phyloP scores from a whole-genome alignment of 176 grass and related monocot genomes.

The Saccharum officinarum region DNA sequence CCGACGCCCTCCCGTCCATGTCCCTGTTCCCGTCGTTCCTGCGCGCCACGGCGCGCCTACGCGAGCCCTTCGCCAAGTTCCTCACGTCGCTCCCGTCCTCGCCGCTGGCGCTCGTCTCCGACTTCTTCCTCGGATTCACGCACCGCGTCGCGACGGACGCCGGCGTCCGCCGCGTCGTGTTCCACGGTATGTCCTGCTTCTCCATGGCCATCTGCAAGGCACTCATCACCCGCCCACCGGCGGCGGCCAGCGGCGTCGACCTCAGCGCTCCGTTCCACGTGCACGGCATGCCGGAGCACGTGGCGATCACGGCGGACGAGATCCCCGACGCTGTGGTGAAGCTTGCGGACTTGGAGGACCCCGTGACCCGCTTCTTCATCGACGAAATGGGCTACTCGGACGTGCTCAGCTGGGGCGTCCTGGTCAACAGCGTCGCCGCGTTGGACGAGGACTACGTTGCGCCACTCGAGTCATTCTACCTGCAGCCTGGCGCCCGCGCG shows the following conservation, averaged over 20 bases:
- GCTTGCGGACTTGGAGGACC: slow-evolving; percentile 30
- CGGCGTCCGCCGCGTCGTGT: slow-evolving; percentile 49
- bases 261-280: slow-evolving; percentile 28
- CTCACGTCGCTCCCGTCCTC: slow-evolving; percentile 33
- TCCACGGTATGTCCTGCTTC: slow-evolving; percentile 71
- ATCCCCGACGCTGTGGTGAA: slow-evolving; percentile 25
- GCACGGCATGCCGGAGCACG: slow-evolving; percentile 42
- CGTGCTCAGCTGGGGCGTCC: slow-evolving; percentile 35
- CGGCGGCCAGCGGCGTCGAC: not conserved
- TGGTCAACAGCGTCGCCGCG: slow-evolving; percentile 58
- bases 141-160: not conserved
- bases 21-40: slow-evolving; percentile 63
- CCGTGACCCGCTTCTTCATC: slow-evolving; percentile 18
- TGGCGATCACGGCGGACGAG: slow-evolving; percentile 39
- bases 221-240: not conserved
- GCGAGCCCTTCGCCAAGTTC: slow-evolving; percentile 38
- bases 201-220: slow-evolving; percentile 57
- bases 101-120: slow-evolving; percentile 46
- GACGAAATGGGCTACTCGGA: slow-evolving; percentile 29
- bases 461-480: slow-evolving; percentile 42
- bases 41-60: slow-evolving; percentile 53
- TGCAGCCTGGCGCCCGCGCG: not conserved
- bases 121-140: slow-evolving; percentile 75
- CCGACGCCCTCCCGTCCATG: slow-evolving; percentile 41
- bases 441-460: slow-evolving; percentile 38